Evolutionary conservation across 148 eudicot genomes (phyloP), one percentile per base, ranked within the genome.

Genomic region (Polygonum maritimum): DNA sequence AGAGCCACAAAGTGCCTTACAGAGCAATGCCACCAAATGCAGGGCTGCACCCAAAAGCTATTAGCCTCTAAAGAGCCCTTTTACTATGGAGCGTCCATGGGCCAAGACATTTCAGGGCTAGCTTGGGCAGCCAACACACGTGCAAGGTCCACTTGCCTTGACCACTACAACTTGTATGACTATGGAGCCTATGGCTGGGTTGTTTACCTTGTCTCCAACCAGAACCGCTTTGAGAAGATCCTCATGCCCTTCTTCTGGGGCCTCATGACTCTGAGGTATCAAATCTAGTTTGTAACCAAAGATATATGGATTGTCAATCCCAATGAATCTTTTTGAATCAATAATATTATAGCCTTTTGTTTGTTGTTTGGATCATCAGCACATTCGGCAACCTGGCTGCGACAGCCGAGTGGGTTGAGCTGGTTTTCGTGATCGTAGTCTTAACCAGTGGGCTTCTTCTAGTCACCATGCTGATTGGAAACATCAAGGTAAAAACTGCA

Each of bases 161-260:
- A 88, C 0, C 80, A 69, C 22, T 80, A 83, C 26, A 82, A 83
- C 4, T 81, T 81, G 31, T 92, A 84, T 77, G 83, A 87, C 73
- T 94, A 86, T 79, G 98, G 97, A 74, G 97, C 90, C 79, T 90
- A 89, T 78, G 87, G 89, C 78, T 94, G 98, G 98, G 86, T 91
- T 5, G 86, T 88, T 54, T 93, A 92, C 76, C 98, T 92, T 79
- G 84, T 94, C 72, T 75, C 80, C 44, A 92, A 90, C 49, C 84
- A 88, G 4, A 90, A 82, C 71, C 94, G 96, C 0, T 69, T 92
- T 31, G 97, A 92, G 83, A 94, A 94, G 76, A 82, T 92, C n/a
- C 88, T 94, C 22, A 86, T 90, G 85, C 98, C 98, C 47, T 89
- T 94, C 33, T 94, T 94, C 57, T 92, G 96, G 97, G 98, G 97